Evolutionary conservation across 768 basidiomycete species (phyloP).

Genomic region (Holtermannia corniformis): DNA sequence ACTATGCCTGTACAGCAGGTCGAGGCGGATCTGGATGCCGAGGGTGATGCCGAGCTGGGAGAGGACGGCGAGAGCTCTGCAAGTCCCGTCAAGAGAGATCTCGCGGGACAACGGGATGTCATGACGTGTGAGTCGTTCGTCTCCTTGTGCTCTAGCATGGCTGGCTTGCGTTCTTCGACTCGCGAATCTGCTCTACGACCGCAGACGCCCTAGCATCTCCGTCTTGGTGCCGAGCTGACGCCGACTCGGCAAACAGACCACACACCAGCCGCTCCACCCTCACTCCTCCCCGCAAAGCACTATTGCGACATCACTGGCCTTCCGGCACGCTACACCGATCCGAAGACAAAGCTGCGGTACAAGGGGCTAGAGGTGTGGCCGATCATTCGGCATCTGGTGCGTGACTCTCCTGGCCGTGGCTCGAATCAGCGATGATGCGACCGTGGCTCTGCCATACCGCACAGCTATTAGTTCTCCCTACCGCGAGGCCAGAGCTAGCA

Average conservation of each 20-base stretch:
- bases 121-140: constrained; percentile 32
- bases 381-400: constrained; percentile 37
- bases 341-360: constrained; percentile 42
- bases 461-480: too few species aligned
- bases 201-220: neutral
- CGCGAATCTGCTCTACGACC: neutral
- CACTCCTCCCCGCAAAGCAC: constrained; percentile 42
- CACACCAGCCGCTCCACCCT: constrained; percentile 42
- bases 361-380: constrained; percentile 44
- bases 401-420: constrained; percentile 4
- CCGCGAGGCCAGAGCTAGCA: too few species aligned
- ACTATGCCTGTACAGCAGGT: constrained; percentile 14
- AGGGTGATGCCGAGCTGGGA: constrained; percentile 2
- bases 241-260: constrained; percentile 22
- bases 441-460: neutral
- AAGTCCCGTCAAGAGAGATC: neutral
- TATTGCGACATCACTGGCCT: constrained; percentile 47
- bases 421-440: neutral
- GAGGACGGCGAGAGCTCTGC: neutral
- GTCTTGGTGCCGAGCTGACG: neutral
- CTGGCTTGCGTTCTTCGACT: neutral
- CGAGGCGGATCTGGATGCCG: constrained; percentile 9
- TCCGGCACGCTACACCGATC: constrained; percentile 42
- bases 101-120: constrained; percentile 12
- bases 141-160: neutral